Base-by-base conservation (phyloP, 495 filamentous ascomycete species). In the Penicillium taxi region DNA sequence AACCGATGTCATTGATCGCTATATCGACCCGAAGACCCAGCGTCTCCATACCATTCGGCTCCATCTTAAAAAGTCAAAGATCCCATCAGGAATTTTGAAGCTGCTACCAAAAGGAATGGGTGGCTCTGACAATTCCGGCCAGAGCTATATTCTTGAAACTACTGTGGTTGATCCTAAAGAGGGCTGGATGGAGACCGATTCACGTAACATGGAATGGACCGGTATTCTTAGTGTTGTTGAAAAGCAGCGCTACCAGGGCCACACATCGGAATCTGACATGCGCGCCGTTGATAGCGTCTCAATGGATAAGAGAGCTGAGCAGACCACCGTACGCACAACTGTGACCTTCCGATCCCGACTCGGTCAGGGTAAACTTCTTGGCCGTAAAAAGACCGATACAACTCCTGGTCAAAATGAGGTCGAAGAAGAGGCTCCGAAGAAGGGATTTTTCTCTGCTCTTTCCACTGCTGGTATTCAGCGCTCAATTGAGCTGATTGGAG, bases 161-260 rank as follows among this genome's bases (percentile, higher is more conserved):
- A 94, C 84, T 41, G 71, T 87, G 16, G 84, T 99, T 12, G 88
- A 96, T 62, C 77, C 88, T 37, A 81, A 75, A 37, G 82, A 94
- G 55, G 89, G 89, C 38, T 89, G 84, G 78, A 86, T 90, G 80
- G 70, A 75, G 41, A 87, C 82, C 11, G 85, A 90, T 58, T 85
- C 81, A 16, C 76, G 79, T 33, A 90, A 90, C 52, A 73, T 90
- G 52, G 87, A 91, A 54, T 91, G 85, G 74, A 90, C 86, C 11
- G 88, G 89, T 22, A 86, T 96, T 20, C 62, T 99, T 30, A 88
- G 81, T 38, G 91, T 99, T 1, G 78, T 95, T 6, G 91, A 99
- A 64, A 79, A 78, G 43, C 91, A 99, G 55, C 52, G 70, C 12
- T 94, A 90, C 56, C 70, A 74, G 35, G 77, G 67, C n/a, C 50